Evolutionary conservation across 805 yeast species (phyloP).

Genomic region (Lachancea mirantina): DNA sequence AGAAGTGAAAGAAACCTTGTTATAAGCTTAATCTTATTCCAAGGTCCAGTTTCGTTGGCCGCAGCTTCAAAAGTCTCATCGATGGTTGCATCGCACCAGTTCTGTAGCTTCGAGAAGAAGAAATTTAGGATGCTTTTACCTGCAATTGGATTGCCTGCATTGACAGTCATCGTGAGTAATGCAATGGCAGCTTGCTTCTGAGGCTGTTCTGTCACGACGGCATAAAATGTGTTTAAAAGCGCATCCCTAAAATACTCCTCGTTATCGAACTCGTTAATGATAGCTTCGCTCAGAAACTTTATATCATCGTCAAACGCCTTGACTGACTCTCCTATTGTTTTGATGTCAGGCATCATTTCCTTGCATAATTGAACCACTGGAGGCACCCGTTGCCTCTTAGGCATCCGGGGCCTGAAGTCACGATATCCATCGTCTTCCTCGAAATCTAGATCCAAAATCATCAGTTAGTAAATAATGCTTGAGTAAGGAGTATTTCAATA

Average conservation of each 20-base stretch:
- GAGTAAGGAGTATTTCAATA: neutral
- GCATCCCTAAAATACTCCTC: constrained; percentile 54
- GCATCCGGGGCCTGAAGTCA: constrained; percentile 27
- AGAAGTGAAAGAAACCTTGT: constrained; percentile 64
- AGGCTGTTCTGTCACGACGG: constrained; percentile 81
- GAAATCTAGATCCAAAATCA: constrained; percentile 21
- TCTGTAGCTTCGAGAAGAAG: constrained; percentile 58
- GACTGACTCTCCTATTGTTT: constrained; percentile 52
- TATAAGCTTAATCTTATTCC: constrained; percentile 64
- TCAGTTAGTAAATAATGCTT: constrained; percentile 7
- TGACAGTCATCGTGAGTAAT: constrained; percentile 57
- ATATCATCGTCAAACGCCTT: constrained; percentile 52
- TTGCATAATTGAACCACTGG: constrained; percentile 41
- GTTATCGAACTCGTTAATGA: constrained; percentile 56
- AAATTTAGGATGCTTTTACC: constrained; percentile 65
- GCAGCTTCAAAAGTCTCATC: constrained; percentile 22
- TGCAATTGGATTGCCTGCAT: constrained; percentile 53
- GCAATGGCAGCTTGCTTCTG: constrained; percentile 75
- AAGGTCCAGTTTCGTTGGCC: constrained; percentile 45
- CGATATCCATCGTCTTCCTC: constrained; percentile 28
- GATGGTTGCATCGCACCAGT: constrained; percentile 37
- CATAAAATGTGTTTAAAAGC: constrained; percentile 55
- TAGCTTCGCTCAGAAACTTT: constrained; percentile 60
- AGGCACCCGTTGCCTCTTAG: constrained; percentile 34
- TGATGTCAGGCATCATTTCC: constrained; percentile 43